phyloP scores from a whole-genome alignment of 2,329 filamentous ascomycete genomes.

The Raffaelea deltoideospora region DNA sequence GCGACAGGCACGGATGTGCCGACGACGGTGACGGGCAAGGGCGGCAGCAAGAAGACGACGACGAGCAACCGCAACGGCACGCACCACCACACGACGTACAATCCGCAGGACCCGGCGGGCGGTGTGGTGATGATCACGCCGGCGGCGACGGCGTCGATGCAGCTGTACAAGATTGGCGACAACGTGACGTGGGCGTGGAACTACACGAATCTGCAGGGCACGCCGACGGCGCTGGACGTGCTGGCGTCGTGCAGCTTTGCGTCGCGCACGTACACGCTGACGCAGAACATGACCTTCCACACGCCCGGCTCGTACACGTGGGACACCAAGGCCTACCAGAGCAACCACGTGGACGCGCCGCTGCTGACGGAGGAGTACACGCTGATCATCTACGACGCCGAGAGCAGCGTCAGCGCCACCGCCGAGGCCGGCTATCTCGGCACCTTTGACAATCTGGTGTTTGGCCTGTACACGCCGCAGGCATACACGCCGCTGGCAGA shows the following conservation, averaged over 20 bases:
- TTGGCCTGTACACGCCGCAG: constrained; percentile 41
- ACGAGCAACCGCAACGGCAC: constrained; percentile 12
- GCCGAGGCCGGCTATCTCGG: constrained; percentile 41
- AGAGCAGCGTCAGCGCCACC: constrained; percentile 30
- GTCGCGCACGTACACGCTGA: constrained; percentile 42
- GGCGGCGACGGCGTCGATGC: constrained; percentile 24
- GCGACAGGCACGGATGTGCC: constrained; percentile 13
- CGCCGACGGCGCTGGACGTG: constrained; percentile 45
- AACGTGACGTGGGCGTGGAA: constrained; percentile 48
- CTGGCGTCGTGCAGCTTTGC: constrained; percentile 39
- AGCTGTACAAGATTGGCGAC: constrained; percentile 46
- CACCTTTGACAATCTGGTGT: constrained; percentile 29
- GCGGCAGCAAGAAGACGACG: constrained; percentile 6
- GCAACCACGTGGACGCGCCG: constrained; percentile 27
- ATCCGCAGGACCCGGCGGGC: constrained; percentile 31
- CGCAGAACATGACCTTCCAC: constrained; percentile 45
- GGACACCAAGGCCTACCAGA: constrained; percentile 38
- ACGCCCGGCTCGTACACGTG: constrained; percentile 37
- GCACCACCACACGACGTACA: constrained; percentile 24
- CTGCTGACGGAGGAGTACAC: constrained; percentile 42
- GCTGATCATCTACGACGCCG: constrained; percentile 46
- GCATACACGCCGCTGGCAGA: constrained; percentile 34
- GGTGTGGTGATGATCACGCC: constrained; percentile 39
- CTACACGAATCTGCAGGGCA: constrained; percentile 44
- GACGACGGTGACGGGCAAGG: constrained; percentile 7